phyloP scores from a whole-genome alignment of 2,329 filamentous ascomycete species.

The Pyrenophora teres region DNA sequence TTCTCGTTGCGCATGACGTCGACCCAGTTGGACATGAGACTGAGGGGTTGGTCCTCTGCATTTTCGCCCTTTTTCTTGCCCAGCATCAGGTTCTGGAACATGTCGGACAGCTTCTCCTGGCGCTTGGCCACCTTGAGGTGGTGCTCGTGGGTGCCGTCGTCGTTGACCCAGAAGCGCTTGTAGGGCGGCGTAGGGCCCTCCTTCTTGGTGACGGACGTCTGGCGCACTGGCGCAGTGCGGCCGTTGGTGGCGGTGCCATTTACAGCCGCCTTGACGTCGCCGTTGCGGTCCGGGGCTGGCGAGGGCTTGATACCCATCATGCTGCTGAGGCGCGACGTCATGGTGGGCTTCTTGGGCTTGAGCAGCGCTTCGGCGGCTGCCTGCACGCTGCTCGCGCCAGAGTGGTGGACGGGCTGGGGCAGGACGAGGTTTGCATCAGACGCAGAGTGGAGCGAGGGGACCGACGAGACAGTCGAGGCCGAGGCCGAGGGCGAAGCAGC shows the following conservation, averaged over 20 bases:
- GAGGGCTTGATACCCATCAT: conserved; percentile 46
- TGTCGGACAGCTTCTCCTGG: conserved; percentile 92
- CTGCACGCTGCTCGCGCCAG: conserved; percentile 34
- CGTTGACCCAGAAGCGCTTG: conserved; percentile 61
- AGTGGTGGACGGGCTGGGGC: conserved; percentile 32
- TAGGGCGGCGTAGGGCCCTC: conserved; percentile 32
- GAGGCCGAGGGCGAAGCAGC: conserved; percentile 40
- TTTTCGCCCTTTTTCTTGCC: conserved; percentile 79
- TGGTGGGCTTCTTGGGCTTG: conserved; percentile 49
- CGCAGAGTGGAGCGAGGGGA: conserved; percentile 36
- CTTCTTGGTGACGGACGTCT: conserved; percentile 40
- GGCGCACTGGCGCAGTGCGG: conserved; percentile 38
- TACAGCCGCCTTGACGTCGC: conserved; percentile 29
- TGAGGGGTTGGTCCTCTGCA: conserved; percentile 77
- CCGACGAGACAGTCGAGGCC: conserved; percentile 44
- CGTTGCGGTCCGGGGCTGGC: conserved; percentile 31
- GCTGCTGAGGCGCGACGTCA: conserved; percentile 50
- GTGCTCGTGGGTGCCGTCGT: conserved; percentile 80
- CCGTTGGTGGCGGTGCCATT: conserved; percentile 34
- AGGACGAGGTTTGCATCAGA: conserved; percentile 37
- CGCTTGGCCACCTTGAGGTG: conserved; percentile 86
- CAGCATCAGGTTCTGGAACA: conserved; percentile 81
- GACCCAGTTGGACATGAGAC: conserved; percentile 93
- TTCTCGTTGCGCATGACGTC: conserved; percentile 90
- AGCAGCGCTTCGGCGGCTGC: conserved; percentile 40